phyloP scores from a whole-genome alignment of 2,329 filamentous ascomycete species.

The Clarireedia hainanense region DNA sequence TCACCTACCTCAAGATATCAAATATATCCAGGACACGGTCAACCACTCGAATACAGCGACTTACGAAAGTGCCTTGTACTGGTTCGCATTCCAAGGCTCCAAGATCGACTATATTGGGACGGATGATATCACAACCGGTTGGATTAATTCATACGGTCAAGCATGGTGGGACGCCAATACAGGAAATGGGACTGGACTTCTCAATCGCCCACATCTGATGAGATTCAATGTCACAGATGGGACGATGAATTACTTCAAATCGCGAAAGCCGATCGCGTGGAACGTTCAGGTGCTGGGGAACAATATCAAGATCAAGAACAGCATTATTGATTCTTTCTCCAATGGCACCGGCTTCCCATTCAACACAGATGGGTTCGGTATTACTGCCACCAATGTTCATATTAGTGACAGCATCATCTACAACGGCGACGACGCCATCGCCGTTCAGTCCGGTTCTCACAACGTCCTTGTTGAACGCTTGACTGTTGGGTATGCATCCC shows the following conservation, averaged over 20 bases:
- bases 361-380: constrained; percentile 29
- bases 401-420: constrained; percentile 30
- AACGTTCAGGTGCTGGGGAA: constrained; percentile 33
- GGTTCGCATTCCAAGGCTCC: constrained; percentile 33
- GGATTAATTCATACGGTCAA: constrained; percentile 39
- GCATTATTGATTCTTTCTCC: constrained; percentile 30
- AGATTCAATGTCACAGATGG: constrained; percentile 32
- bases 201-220: constrained; percentile 35
- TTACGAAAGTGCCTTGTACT: constrained; percentile 27
- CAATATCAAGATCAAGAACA: constrained; percentile 34
- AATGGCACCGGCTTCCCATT: constrained; percentile 10
- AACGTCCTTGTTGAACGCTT: constrained; percentile 33
- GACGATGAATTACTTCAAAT: constrained; percentile 34
- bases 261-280: constrained; percentile 37
- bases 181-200: constrained; percentile 31
- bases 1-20: constrained; percentile 35
- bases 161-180: constrained; percentile 39
- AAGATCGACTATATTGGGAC: constrained; percentile 31
- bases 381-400: constrained; percentile 27
- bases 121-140: constrained; percentile 32
- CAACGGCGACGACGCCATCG: constrained; percentile 38
- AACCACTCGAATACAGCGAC: constrained; percentile 26
- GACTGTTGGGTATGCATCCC: constrained; percentile 37
- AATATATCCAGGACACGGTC: constrained; percentile 31
- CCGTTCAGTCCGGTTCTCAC: constrained; percentile 32